Evolutionary conservation across 1,284 basidiomycete genomes (phyloP).

Genomic region (Irpex sp.): DNA sequence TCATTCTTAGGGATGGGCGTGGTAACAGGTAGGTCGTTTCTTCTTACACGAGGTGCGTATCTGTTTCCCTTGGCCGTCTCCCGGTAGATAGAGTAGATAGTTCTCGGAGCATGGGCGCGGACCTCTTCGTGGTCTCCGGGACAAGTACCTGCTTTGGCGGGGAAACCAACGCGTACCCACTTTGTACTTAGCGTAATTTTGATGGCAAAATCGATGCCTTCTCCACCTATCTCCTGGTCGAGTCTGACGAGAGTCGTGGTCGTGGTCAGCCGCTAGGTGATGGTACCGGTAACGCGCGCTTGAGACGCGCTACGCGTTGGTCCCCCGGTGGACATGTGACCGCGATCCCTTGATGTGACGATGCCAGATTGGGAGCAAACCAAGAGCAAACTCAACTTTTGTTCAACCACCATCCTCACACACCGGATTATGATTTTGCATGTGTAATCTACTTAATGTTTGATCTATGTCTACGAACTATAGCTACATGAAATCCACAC

Average conservation of each 20-base stretch:
- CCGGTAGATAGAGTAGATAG: too few species aligned
- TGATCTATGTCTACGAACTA: not conserved
- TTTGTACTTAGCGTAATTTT: not conserved
- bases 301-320: not conserved
- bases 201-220: not conserved
- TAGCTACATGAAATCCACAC: not conserved
- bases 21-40: too few species aligned
- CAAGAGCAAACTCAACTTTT: too few species aligned
- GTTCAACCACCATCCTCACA: not conserved
- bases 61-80: too few species aligned
- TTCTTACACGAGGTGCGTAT: too few species aligned
- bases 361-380: not conserved
- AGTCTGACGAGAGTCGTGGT: too few species aligned
- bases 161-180: too few species aligned
- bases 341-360: not conserved
- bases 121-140: too few species aligned
- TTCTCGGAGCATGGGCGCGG: too few species aligned
- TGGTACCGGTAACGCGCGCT: not conserved
- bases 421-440: not conserved
- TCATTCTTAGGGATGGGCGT: too few species aligned
- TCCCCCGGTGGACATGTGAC: not conserved
- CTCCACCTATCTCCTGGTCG: too few species aligned
- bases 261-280: not conserved
- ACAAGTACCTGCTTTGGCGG: too few species aligned
- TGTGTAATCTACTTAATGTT: not conserved